Conservation (phyloP, 108 stramenopile species). For the Cyclotella atomus region DNA sequence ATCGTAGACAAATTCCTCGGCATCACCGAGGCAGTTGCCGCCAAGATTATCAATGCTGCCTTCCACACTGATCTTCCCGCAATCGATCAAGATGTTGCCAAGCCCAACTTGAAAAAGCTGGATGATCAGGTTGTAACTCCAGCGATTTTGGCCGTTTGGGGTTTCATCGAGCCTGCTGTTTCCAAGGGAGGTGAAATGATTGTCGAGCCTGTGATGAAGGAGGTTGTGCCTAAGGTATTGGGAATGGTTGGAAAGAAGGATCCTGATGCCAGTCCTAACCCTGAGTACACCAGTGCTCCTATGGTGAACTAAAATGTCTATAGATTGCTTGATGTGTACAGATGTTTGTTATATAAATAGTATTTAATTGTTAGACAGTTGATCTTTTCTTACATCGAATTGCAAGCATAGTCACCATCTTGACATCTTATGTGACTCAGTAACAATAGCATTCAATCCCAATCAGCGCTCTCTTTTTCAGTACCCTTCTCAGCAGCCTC, state of each 20-base stretch:
- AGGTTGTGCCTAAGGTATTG: constrained; percentile 39
- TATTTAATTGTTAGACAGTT: not conserved
- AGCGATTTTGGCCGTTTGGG: constrained; percentile 59
- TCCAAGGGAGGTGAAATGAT: constrained; percentile 65
- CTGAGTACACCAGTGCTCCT: constrained; percentile 31
- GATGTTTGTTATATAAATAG: not conserved
- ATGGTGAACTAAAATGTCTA: constrained; percentile 4
- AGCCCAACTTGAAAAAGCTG: constrained; percentile 55
- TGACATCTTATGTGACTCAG: too few species aligned
- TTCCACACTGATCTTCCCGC: constrained; percentile 50
- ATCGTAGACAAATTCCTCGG: constrained; percentile 58
- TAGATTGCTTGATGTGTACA: too few species aligned
- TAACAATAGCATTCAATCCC: too few species aligned
- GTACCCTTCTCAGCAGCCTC: constrained; percentile 53
- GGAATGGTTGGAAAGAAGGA: constrained; percentile 20
- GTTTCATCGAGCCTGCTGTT: constrained; percentile 51
- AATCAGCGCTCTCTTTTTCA: constrained; percentile 25
- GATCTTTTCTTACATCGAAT: too few species aligned
- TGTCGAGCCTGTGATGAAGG: constrained; percentile 29
- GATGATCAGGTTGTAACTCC: constrained; percentile 71
- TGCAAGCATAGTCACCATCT: too few species aligned
- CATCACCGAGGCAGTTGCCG: constrained; percentile 67
- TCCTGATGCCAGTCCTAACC: constrained; percentile 17
- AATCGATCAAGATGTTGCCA: constrained; percentile 49
- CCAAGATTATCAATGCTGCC: constrained; percentile 59